These are phyloP conservation scores for Thalassiosira sp. DNA, from an alignment of 352 stramenopile species.

Conservation along the genomic window DNA sequence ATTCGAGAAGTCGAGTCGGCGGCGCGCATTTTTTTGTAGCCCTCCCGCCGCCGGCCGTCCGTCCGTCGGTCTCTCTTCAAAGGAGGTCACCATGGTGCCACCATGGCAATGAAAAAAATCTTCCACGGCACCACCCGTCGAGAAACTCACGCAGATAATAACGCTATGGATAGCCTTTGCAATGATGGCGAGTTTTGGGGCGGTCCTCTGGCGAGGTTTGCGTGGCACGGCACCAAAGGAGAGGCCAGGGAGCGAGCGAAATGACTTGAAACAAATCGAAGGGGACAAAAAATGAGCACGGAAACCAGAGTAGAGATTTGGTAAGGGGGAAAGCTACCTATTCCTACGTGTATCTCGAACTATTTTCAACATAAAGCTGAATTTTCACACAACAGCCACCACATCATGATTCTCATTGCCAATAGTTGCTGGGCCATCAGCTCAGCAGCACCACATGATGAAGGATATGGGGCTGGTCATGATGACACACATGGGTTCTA, in stretches of 20 bases:
- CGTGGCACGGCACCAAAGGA: not conserved
- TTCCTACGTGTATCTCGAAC: not conserved
- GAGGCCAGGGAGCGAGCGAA: not conserved
- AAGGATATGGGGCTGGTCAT: too few species aligned
- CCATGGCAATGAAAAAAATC: slow-evolving; percentile 8
- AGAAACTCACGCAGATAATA: slow-evolving; percentile 26
- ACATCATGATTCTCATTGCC: not conserved
- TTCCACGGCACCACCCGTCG: slow-evolving; percentile 2
- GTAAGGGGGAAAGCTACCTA: not conserved
- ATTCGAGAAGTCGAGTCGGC: not conserved
- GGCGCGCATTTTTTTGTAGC: not conserved
- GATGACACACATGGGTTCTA: too few species aligned
- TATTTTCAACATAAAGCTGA: not conserved
- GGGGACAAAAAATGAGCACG: not conserved
- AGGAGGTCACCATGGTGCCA: not conserved
- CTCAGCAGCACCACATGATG: too few species aligned
- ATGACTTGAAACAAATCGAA: not conserved
- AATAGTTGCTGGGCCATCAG: too few species aligned
- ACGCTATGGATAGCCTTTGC: slow-evolving; percentile 15
- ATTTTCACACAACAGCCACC: not conserved
- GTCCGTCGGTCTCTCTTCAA: not conserved
- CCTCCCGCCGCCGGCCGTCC: not conserved
- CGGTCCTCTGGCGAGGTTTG: not conserved
- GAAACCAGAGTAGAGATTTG: not conserved
- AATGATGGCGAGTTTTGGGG: slow-evolving; percentile 14